phyloP scores from a whole-genome alignment of 2,329 filamentous ascomycete genomes.

The Dactylellina parvicollis region DNA sequence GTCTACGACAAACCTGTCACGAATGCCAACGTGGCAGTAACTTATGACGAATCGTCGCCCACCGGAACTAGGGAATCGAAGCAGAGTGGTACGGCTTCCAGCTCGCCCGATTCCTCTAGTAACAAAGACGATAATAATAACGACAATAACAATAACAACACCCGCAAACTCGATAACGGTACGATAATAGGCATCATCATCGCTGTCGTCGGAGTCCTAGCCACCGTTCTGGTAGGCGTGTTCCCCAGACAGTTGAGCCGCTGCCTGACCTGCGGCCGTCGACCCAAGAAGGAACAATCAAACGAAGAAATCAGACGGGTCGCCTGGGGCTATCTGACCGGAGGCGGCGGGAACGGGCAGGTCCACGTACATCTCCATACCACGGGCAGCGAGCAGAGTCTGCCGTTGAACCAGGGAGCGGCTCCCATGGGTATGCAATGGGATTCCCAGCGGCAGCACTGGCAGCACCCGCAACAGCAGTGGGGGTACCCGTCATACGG shows the following conservation, averaged over 20 bases:
- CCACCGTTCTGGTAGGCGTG: constrained; percentile 29
- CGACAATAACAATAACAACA: not conserved
- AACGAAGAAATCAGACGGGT: constrained; percentile 42
- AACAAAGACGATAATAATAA: not conserved
- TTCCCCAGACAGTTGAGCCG: constrained; percentile 48
- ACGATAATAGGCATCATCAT: constrained; percentile 36
- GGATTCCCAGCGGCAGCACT: no score
- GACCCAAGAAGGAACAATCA: constrained; percentile 41
- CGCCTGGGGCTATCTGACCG: constrained; percentile 23
- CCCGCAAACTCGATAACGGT: constrained; percentile 26
- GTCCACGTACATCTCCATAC: constrained; percentile 29
- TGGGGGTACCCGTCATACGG: constrained; percentile 21
- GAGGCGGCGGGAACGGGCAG: constrained; percentile 1
- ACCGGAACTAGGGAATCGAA: not conserved
- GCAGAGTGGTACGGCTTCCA: not conserved
- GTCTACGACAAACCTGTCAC: constrained; percentile 13
- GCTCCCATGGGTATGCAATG: constrained; percentile 12
- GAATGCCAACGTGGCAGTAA: constrained; percentile 2
- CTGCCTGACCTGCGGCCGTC: constrained; percentile 39
- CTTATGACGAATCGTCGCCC: constrained; percentile 3
- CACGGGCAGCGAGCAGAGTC: constrained; percentile 10
- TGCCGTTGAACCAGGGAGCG: constrained; percentile 9
- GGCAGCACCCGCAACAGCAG: constrained; percentile 3
- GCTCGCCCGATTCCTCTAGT: not conserved
- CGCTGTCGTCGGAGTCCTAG: constrained; percentile 34